Evolutionary conservation across 495 filamentous ascomycete genomes (phyloP), one percentile per base, ranked within the genome.

Genomic region (Neurospora sublineolata): DNA sequence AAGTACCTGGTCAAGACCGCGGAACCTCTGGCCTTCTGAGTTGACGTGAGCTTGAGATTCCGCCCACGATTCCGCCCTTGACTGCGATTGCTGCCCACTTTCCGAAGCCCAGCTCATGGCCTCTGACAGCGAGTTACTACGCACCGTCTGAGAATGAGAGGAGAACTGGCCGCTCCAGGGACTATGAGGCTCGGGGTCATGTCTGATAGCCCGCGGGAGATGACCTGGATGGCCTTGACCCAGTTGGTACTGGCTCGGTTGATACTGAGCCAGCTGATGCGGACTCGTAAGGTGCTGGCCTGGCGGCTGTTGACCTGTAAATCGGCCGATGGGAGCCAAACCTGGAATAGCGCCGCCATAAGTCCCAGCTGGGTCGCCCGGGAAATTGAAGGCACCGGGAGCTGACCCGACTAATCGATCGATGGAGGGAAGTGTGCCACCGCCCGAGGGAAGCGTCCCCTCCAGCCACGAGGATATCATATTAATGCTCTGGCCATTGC

Each of bases 401-500:
- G 52, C 52, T 33, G 52, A 33, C 23, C 27, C 52, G 52, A 64
- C 52, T 64, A 64, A 27, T 42, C 30, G 70, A 67, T n/a, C 52
- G 27, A 64, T 64, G 52, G 52, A 64, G 27, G 76, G 71, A 36
- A 74, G 67, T 20, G 36, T n/a, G 40, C 27, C n/a, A 64, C 71
- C 75, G 20, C 71, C 44, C 4, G 77, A 68, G 36, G 75, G 76
- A n/a, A 78, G 60, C 4, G 73, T 37, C 3, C 73, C 72, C n/a
- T 77, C 80, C 36, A 88, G 77, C 80, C 82, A 84, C 67, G 84
- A 79, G 7, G 82, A 81, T 69, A 88, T 86, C 27, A 69, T 77
- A 27, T 86, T 83, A 16, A 86, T 75, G n/a, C 82, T 80, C 71
- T 85, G 82, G 39, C 85, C 85, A 41, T 74, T 81, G 20, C 84